A percentile compares a stretch with the other conserved stretches of the same genome.
phyloP scores from a whole-genome alignment of 139 green algal genomes.

The Desmodesmus armatus region DNA sequence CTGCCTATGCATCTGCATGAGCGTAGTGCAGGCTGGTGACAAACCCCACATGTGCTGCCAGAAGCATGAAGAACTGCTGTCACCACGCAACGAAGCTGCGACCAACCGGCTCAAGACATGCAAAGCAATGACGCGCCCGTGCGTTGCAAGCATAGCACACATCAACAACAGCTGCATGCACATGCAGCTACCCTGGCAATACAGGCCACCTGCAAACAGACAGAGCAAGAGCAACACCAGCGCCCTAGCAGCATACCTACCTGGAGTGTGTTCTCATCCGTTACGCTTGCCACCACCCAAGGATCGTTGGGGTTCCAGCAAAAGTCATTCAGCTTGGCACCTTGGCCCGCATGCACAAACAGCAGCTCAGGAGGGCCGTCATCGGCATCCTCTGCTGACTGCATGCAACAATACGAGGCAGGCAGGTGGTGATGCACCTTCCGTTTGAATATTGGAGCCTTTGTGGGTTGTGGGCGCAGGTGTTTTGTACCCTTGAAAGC shows the following conservation, averaged over 20 bases:
- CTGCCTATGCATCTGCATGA: neutral
- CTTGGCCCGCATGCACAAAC: constrained; percentile 95
- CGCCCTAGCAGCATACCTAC: constrained; percentile 33
- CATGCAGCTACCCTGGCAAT: too few species aligned
- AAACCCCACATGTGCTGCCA: neutral
- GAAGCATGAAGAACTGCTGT: neutral
- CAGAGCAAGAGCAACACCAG: too few species aligned
- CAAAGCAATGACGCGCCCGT: too few species aligned
- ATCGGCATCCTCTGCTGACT: constrained; percentile 94
- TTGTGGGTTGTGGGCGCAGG: too few species aligned
- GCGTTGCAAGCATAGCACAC: too few species aligned
- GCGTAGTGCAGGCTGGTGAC: neutral
- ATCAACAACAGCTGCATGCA: too few species aligned
- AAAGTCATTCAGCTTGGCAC: constrained; percentile 96
- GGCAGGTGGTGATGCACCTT: too few species aligned
- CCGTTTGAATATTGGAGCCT: too few species aligned
- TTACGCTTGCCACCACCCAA: constrained; percentile 96
- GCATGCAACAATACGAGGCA: too few species aligned
- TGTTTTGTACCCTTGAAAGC: too few species aligned
- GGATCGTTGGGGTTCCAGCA: constrained; percentile 93
- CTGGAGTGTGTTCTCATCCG: constrained; percentile 99
- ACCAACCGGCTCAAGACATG: too few species aligned
- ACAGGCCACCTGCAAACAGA: too few species aligned
- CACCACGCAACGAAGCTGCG: neutral
- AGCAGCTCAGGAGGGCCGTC: constrained; percentile 97